Evolutionary conservation across 345 rosid species (phyloP).

Genomic region (Leavenworthia alabamica): DNA sequence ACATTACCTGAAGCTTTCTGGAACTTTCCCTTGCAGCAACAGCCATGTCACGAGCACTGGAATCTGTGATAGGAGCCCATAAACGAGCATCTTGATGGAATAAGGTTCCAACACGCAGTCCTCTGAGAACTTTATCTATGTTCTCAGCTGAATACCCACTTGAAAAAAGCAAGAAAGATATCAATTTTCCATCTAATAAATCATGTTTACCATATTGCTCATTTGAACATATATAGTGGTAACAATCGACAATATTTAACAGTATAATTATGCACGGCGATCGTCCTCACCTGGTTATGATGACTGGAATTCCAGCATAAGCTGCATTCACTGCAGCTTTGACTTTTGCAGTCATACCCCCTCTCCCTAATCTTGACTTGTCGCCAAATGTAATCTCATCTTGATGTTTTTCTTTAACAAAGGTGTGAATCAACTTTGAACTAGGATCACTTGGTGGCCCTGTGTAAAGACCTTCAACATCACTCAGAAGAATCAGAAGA

Average conservation of each 20-base stretch:
- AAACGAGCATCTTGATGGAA: slow-evolving; percentile 86
- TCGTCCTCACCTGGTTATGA: slow-evolving; percentile 71
- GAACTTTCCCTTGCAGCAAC: slow-evolving; percentile 92
- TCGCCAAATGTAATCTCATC: slow-evolving; percentile 90
- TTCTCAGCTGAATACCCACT: slow-evolving; percentile 78
- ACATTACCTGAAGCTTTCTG: slow-evolving; percentile 74
- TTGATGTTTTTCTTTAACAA: slow-evolving; percentile 73
- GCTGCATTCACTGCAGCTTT: slow-evolving; percentile 95
- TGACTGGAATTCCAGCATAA: slow-evolving; percentile 83
- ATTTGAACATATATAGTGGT: neutral
- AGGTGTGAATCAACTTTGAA: slow-evolving; percentile 84
- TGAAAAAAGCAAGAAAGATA: slow-evolving; percentile 28
- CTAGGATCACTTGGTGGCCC: slow-evolving; percentile 93
- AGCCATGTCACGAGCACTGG: slow-evolving; percentile 76
- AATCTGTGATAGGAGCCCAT: slow-evolving; percentile 54
- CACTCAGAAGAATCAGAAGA: slow-evolving; percentile 89
- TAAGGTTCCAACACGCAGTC: slow-evolving; percentile 80
- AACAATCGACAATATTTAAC: neutral
- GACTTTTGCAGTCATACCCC: slow-evolving; percentile 99
- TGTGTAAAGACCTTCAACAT: slow-evolving; percentile 93
- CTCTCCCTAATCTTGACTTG: slow-evolving; percentile 98
- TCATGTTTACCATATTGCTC: neutral
- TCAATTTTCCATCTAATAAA: slow-evolving; percentile 2
- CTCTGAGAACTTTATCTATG: slow-evolving; percentile 77
- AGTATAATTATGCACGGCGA: neutral